Evolutionary conservation across 176 grass and related monocot genomes (phyloP).

Genomic region (Zoysia pacifica): DNA sequence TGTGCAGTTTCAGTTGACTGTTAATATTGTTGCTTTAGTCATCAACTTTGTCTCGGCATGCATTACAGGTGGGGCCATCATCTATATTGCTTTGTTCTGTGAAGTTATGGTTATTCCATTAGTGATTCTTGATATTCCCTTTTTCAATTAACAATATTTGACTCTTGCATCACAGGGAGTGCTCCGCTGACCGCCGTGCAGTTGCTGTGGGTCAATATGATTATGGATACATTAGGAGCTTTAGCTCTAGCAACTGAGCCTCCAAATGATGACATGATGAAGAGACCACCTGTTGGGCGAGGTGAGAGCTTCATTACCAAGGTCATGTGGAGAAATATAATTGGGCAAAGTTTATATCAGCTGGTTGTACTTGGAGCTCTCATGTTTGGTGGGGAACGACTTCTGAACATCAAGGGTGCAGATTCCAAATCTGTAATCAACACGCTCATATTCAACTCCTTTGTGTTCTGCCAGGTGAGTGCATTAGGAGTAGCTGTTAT

Average conservation of each 20-base stretch:
- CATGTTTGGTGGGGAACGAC: constrained; percentile 62
- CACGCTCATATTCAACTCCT: constrained; percentile 94
- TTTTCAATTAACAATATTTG: neutral
- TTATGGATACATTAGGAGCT: constrained; percentile 96
- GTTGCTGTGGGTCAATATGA: constrained; percentile 99
- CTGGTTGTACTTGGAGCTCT: constrained; percentile 72
- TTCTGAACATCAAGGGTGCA: constrained; percentile 67
- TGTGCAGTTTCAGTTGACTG: constrained; percentile 90
- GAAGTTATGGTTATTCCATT: neutral
- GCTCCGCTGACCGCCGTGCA: constrained; percentile 94
- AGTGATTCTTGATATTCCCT: neutral
- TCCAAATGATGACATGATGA: constrained; percentile 92
- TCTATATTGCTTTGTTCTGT: neutral
- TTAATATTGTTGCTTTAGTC: constrained; percentile 86
- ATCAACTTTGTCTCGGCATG: constrained; percentile 86
- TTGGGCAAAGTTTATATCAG: constrained; percentile 90
- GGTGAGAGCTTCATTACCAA: constrained; percentile 83
- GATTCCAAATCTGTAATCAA: constrained; percentile 70
- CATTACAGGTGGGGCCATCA: constrained; percentile 52
- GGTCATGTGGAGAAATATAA: constrained; percentile 94
- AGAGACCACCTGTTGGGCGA: constrained; percentile 62
- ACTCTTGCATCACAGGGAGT: constrained; percentile 49
- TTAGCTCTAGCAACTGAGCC: constrained; percentile 93
- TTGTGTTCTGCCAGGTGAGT: constrained; percentile 94
- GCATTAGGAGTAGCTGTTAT: neutral